Evolutionary conservation across 805 yeast genomes (phyloP).

Genomic region (Peterozyma xylosa): DNA sequence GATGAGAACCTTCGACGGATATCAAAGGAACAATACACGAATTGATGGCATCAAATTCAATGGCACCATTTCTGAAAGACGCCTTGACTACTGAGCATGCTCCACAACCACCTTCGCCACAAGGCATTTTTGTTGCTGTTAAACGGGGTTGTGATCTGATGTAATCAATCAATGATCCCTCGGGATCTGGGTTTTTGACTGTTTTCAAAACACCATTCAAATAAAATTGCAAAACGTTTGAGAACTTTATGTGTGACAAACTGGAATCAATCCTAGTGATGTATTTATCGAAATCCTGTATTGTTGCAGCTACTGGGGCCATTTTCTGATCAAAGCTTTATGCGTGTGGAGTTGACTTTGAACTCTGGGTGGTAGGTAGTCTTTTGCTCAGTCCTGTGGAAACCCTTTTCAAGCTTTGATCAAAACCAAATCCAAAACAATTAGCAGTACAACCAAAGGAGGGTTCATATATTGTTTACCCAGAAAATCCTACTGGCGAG

Average conservation of each 20-base stretch:
- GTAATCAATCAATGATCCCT: constrained; percentile 33
- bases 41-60: constrained; percentile 30
- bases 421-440: too few relatives aligned
- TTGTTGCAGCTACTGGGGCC: constrained; percentile 17
- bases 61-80: constrained; percentile 19
- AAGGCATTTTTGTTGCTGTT: constrained; percentile 39
- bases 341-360: too few relatives aligned
- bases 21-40: constrained; percentile 40
- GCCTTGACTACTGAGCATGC: constrained; percentile 39
- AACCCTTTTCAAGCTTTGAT: too few relatives aligned
- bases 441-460: too few relatives aligned
- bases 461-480: too few relatives aligned
- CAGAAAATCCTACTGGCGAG: too few relatives aligned
- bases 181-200: constrained; percentile 32
- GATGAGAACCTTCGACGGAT: constrained; percentile 36
- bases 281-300: constrained; percentile 10
- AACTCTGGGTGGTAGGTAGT: too few relatives aligned
- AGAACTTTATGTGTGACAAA: constrained; percentile 18
- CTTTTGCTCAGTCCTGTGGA: too few relatives aligned
- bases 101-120: constrained; percentile 46
- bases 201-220: constrained; percentile 30
- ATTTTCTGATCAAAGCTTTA: too few relatives aligned
- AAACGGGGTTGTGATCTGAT: constrained; percentile 28
- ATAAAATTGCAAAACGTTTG: constrained; percentile 23
- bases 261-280: constrained; percentile 15